Evolutionary conservation across 2,329 filamentous ascomycete species (phyloP).

Genomic region (Piedraia hortae): DNA sequence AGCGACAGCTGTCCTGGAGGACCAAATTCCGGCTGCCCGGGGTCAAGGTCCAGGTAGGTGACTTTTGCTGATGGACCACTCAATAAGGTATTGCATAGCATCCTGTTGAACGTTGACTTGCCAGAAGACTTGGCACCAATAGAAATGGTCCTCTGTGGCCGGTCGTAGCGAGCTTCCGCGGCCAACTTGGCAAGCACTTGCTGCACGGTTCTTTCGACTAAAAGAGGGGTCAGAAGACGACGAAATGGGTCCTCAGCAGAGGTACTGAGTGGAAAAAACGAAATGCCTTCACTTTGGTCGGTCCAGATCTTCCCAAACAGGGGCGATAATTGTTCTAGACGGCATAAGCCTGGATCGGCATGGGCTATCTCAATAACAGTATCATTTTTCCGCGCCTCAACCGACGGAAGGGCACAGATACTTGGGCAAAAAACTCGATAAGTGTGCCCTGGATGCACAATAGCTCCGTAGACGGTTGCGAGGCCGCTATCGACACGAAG

Average conservation of each 20-base stretch:
- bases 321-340: constrained; percentile 33
- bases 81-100: constrained; percentile 39
- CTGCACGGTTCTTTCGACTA: constrained; percentile 7
- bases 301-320: constrained; percentile 42
- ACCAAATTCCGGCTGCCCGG: constrained; percentile 49
- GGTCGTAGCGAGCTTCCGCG: constrained; percentile 10
- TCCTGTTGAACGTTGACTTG: constrained; percentile 45
- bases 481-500: constrained; percentile 33
- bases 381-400: constrained; percentile 20
- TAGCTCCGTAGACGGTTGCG: constrained; percentile 37
- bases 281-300: constrained; percentile 15
- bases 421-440: constrained; percentile 36
- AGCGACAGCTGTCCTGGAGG: constrained; percentile 44
- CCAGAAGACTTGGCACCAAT: constrained; percentile 46
- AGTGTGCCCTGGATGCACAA: constrained; percentile 18
- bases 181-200: constrained; percentile 18
- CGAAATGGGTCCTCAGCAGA: constrained; percentile 5
- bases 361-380: constrained; percentile 31
- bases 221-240: constrained; percentile 8
- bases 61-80: constrained; percentile 14
- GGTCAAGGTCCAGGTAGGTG: constrained; percentile 46
- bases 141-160: constrained; percentile 24
- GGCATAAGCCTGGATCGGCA: constrained; percentile 21
- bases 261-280: constrained; percentile 9
- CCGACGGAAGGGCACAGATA: constrained; percentile 41